phyloP scores from a whole-genome alignment of 805 yeast genomes.

The Zygosaccharomyces pseudorouxii region DNA sequence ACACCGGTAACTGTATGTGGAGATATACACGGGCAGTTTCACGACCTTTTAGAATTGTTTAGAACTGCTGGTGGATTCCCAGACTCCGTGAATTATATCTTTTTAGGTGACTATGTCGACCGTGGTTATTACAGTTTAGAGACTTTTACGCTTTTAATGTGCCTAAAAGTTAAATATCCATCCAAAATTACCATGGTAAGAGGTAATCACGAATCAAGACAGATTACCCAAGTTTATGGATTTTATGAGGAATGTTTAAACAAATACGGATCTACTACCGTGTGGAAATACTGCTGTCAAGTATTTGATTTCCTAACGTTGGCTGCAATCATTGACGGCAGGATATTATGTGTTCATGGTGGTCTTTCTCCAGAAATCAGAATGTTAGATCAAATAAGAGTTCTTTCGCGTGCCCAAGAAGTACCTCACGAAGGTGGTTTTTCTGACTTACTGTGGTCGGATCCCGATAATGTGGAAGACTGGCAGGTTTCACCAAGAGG shows the following conservation, averaged over 20 bases:
- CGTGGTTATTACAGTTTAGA: constrained; percentile 95
- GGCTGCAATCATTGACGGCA: constrained; percentile 95
- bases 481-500: constrained; percentile 99
- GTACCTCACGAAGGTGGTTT: constrained; percentile 99
- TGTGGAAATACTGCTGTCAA: constrained; percentile 95
- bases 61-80: constrained; percentile 93
- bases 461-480: constrained; percentile 94
- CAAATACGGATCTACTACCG: constrained; percentile 90
- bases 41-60: constrained; percentile 85
- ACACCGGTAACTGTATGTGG: constrained; percentile 95
- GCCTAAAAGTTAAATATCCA: constrained; percentile 84
- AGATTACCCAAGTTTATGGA: constrained; percentile 98
- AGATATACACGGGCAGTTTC: constrained; percentile 97
- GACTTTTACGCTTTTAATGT: constrained; percentile 91
- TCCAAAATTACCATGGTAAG: constrained; percentile 82
- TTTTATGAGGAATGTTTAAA: constrained; percentile 93
- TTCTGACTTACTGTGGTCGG: constrained; percentile 96
- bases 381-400: constrained; percentile 95
- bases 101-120: constrained; percentile 94
- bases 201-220: constrained; percentile 97
- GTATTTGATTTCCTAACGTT: constrained; percentile 90
- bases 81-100: constrained; percentile 71
- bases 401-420: constrained; percentile 91
- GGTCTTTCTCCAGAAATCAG: constrained; percentile 96
- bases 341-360: constrained; percentile 92